Evolutionary conservation across 164 flowering plant genomes (phyloP).

Genomic region (Cinnamomum chago): DNA sequence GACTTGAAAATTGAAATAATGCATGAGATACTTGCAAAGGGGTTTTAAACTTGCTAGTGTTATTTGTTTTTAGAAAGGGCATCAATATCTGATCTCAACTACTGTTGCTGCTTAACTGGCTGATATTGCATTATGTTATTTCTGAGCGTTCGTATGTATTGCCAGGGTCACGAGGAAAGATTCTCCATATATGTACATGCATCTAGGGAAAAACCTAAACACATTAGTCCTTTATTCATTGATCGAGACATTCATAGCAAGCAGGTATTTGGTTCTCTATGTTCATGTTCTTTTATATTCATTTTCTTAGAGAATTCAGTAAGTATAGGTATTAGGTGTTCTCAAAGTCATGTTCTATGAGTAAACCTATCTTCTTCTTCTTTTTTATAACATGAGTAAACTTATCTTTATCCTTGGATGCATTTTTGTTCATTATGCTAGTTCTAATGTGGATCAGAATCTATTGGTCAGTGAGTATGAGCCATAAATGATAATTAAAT

Average conservation of each 20-base stretch:
- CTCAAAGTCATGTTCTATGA: background rate
- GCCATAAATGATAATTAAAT: no score
- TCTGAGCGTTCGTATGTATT: slow-evolving; percentile 7
- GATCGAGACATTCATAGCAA: slow-evolving; percentile 66
- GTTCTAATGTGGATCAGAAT: background rate
- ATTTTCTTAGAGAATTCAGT: background rate
- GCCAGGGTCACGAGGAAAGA: slow-evolving; percentile 83
- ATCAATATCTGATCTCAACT: background rate
- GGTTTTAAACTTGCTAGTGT: background rate
- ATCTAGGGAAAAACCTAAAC: slow-evolving; percentile 72
- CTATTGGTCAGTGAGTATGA: background rate
- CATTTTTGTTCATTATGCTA: background rate
- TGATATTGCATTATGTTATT: background rate
- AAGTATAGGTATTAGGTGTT: background rate
- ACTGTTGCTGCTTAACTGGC: background rate
- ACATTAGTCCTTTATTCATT: slow-evolving; percentile 58
- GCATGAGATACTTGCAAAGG: background rate
- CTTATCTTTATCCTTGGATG: background rate
- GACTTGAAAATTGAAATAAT: no score
- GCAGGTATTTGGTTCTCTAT: slow-evolving; percentile 34
- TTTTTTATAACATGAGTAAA: no score
- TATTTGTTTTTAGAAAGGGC: background rate
- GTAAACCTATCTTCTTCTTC: background rate
- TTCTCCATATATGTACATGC: slow-evolving; percentile 87
- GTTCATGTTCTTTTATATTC: background rate